Conservation (phyloP, 2,329 filamentous ascomycete species). For the Cercospora canescens region DNA sequence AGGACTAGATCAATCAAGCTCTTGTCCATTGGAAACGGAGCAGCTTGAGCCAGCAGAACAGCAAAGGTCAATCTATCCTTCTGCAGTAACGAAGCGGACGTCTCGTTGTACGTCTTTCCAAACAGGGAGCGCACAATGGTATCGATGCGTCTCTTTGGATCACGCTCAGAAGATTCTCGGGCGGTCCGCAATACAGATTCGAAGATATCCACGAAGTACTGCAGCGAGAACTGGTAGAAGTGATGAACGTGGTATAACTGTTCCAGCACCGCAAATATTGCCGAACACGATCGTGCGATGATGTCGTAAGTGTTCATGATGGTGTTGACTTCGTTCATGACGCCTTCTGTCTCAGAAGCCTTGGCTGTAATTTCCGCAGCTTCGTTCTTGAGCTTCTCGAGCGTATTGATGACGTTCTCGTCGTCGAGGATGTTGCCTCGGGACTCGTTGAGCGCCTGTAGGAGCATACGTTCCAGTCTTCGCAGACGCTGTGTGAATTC, state of each 20-base stretch:
- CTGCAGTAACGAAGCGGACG: slow-evolving; percentile 87
- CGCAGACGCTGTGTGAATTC: slow-evolving; percentile 99
- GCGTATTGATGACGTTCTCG: slow-evolving; percentile 95
- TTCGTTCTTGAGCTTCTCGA: slow-evolving; percentile 97
- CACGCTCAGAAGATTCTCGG: slow-evolving; percentile 65
- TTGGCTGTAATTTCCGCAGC: slow-evolving; percentile 94
- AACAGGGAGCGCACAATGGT: slow-evolving; percentile 92
- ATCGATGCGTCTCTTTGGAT: slow-evolving; percentile 69
- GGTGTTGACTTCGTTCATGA: slow-evolving; percentile 96
- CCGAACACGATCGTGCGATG: slow-evolving; percentile 92
- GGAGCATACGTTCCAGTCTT: slow-evolving; percentile 87
- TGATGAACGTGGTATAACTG: slow-evolving; percentile 98
- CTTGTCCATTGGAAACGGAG: slow-evolving; percentile 96
- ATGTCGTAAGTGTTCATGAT: slow-evolving; percentile 94
- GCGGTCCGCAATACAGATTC: slow-evolving; percentile 84
- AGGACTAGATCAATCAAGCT: slow-evolving; percentile 81
- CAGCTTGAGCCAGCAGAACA: slow-evolving; percentile 91
- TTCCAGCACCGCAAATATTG: slow-evolving; percentile 94
- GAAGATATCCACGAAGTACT: slow-evolving; percentile 98
- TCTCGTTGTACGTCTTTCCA: slow-evolving; percentile 86
- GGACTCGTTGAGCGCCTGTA: slow-evolving; percentile 95
- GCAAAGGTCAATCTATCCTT: slow-evolving; percentile 93
- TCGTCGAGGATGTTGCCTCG: slow-evolving; percentile 97
- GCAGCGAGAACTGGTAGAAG: slow-evolving; percentile 98
- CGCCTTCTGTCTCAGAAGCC: slow-evolving; percentile 94